Base-by-base conservation (phyloP, 176 grass and related monocot species). In the Oryza punctata region DNA sequence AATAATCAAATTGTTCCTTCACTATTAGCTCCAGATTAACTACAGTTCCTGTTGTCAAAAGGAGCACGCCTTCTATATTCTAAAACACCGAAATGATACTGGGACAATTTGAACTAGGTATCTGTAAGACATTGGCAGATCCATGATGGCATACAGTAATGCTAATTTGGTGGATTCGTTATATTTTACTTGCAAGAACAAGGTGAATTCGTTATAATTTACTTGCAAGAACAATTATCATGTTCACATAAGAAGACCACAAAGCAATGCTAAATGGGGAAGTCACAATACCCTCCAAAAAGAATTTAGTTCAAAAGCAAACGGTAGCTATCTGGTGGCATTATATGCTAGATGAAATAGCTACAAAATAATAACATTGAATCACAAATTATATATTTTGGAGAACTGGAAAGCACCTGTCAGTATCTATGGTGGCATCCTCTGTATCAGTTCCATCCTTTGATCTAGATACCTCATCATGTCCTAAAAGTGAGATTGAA, bases 381-480 rank as follows among this genome's bases (percentile, higher is more conserved):
- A 23, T 76, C 40, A 76, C 16, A 81, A 29, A n/a, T 6, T 30
- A 76, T 4, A 76, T 12, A 13, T 64, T n/a, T 66, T 41, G 43
- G 26, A 64, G 12, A 64, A 28, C 27, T 59, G 6, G 41, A 89
- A 83, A 64, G 47, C 13, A 89, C 90, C 87, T 92, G 6, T 89
- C 32, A 33, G 32, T 84, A 76, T 89, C 76, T 70, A 81, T 14
- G 15, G 5, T 86, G 64, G 65, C 80, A 87, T 89, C 87, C 65
- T 75, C 70, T n/a, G 63, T 40, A 76, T 61, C 75, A 84, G 65
- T 46, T 71, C 27, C 44, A 1, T 28, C 64, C 44, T 40, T 57
- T 66, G 78, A 65, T 44, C 66, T 81, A 35, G 87, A 32, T 50
- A 49, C 72, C 14, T 82, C 65, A 35, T 89, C 79, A 30, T 23